Base-by-base conservation (phyloP, 2,329 filamentous ascomycete species). In the Colletotrichum tamarilloi region DNA sequence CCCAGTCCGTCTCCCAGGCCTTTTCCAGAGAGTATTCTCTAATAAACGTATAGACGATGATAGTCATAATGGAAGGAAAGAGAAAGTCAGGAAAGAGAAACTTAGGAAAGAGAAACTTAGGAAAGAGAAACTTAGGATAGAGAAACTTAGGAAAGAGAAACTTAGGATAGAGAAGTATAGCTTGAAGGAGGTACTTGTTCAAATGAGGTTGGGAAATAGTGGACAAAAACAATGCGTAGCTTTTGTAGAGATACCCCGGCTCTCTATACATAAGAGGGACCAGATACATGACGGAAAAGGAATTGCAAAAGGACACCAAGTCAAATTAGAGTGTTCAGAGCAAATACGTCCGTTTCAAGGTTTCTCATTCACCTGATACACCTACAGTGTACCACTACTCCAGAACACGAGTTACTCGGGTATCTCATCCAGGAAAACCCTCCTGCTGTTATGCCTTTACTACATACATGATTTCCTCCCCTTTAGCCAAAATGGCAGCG, bases 351-450 rank as follows among this genome's bases (percentile, higher is more conserved):
- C 14, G 59, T 56, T 60, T 69, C 53, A 49, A 69, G 53, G 26
- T 42, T 63, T 64, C 68, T 60, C 53, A 69, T 72, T 72, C 53
- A 49, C 59, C 19, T 38, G 19, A 42, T 38, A 68, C 69, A 68
- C 30, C 1, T 14, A 19, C 6, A 12, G 46, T 49, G 59, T 30
- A 55, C 32, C 53, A 38, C 56, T 49, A 56, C 60, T 57, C 30
- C 67, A 58, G 22, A 73, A 73, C 60, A 71, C 57, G 35, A 70
- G 67, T 64, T 65, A 62, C 67, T 73, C 55, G 71, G 67, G 67
- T 66, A 73, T 73, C 67, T 73, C 70, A 69, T 73, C 56, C 60
- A 65, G 66, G 56, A 70, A 70, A 65, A 24, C 64, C 58, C 26
- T 66, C 60, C 67, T 71, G 60, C 32, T 57, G 52, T 22, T 32